phyloP scores from a whole-genome alignment of 805 yeast genomes.

The Ogataea haglerorum region DNA sequence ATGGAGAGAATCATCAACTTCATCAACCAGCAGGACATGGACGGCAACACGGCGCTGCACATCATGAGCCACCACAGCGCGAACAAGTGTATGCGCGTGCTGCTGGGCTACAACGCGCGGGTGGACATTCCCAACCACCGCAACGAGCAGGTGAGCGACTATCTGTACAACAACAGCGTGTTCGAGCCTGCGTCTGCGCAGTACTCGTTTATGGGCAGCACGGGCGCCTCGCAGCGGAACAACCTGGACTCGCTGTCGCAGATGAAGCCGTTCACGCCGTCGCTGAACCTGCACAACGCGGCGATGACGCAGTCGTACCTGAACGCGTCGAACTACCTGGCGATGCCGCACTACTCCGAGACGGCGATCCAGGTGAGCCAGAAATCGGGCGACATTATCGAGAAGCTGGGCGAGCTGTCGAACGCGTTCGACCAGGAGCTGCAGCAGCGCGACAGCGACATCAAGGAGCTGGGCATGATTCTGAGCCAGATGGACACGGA shows the following conservation, averaged over 20 bases:
- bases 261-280: conserved; percentile 26
- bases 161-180: conserved; percentile 28
- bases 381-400: conserved; percentile 46
- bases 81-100: conserved; percentile 41
- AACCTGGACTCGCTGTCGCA: conserved; percentile 23
- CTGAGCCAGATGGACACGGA: conserved; percentile 32
- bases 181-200: conserved; percentile 15
- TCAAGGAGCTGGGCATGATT: conserved; percentile 28
- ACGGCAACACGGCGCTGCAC: conserved; percentile 57
- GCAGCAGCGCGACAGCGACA: conserved; percentile 37
- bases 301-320: conserved; percentile 15
- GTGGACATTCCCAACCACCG: conserved; percentile 48
- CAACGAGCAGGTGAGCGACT: conserved; percentile 41
- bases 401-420: conserved; percentile 44
- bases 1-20: conserved; percentile 58
- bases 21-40: conserved; percentile 52
- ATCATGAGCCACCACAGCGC: conserved; percentile 45
- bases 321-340: conserved; percentile 21
- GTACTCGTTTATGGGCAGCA: conserved; percentile 9
- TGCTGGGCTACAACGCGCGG: conserved; percentile 49
- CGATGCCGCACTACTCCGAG: conserved; percentile 46
- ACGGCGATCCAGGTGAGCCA: conserved; percentile 54
- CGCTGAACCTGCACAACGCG: conserved; percentile 18
- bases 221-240: conserved; percentile 8
- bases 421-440: conserved; percentile 55